Percentiles rank a stretch among this genome's conserved stretches.
Evolutionary conservation across 2,329 filamentous ascomycete genomes (phyloP).

Genomic region (Monilinia aucupariae): DNA sequence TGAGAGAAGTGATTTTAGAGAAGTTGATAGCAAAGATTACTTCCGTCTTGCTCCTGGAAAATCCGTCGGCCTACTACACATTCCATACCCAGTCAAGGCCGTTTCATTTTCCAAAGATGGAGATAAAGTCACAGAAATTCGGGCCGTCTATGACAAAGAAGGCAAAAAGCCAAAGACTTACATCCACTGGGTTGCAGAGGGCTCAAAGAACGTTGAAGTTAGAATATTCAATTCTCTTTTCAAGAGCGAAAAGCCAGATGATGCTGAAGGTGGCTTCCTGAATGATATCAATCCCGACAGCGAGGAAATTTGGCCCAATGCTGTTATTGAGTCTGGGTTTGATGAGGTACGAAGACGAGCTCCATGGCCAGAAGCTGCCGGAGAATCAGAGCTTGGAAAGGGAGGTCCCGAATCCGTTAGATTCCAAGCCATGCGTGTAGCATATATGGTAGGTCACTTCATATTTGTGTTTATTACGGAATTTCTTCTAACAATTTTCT

Average conservation of each 20-base stretch:
- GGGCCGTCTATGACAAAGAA: slow-evolving; percentile 64
- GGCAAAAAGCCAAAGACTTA: slow-evolving; percentile 70
- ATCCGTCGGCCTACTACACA: slow-evolving; percentile 67
- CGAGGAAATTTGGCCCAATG: slow-evolving; percentile 71
- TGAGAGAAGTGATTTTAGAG: slow-evolving; percentile 72
- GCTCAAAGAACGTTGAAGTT: slow-evolving; percentile 63
- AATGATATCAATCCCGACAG: slow-evolving; percentile 80
- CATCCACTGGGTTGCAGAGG: slow-evolving; percentile 84
- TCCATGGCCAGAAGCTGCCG: slow-evolving; percentile 72
- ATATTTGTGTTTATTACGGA: background rate
- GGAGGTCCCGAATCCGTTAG: slow-evolving; percentile 68
- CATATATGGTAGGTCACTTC: slow-evolving; percentile 47
- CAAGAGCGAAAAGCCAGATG: slow-evolving; percentile 76
- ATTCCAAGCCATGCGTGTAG: slow-evolving; percentile 87
- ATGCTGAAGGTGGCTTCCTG: slow-evolving; percentile 72
- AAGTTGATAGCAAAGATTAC: slow-evolving; percentile 66
- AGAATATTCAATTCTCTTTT: slow-evolving; percentile 80
- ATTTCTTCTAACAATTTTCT: slow-evolving; percentile 14
- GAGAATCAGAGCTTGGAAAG: slow-evolving; percentile 58
- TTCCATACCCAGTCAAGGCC: slow-evolving; percentile 63
- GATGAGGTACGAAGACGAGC: slow-evolving; percentile 67
- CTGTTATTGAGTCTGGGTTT: slow-evolving; percentile 78
- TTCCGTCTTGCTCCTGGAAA: slow-evolving; percentile 74
- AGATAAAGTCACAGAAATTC: slow-evolving; percentile 59
- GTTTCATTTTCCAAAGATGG: slow-evolving; percentile 62